phyloP scores from a whole-genome alignment of 495 filamentous ascomycete species.

The Jackrogersella multiformis region DNA sequence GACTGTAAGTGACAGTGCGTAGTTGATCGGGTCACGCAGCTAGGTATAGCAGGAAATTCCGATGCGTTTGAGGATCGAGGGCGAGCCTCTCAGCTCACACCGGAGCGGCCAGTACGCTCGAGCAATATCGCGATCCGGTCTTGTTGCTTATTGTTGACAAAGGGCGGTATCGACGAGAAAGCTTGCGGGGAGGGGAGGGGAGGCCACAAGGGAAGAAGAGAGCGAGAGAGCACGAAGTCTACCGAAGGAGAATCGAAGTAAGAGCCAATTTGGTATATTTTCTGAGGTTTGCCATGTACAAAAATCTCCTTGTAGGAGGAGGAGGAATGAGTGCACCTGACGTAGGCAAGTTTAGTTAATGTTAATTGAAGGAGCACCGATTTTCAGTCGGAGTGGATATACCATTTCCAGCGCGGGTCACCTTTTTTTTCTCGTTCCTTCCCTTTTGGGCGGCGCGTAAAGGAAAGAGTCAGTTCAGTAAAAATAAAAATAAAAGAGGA shows the following conservation, averaged over 20 bases:
- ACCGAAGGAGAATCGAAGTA: not conserved
- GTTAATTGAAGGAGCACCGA: conserved; percentile 18
- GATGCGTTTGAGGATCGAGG: conserved; percentile 25
- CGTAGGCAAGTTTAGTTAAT: conserved; percentile 3
- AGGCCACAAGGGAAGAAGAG: conserved; percentile 6
- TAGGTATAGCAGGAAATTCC: conserved; percentile 3
- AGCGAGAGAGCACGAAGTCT: conserved; percentile 19
- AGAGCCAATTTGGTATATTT: conserved; percentile 7
- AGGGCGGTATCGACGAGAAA: conserved; percentile 33
- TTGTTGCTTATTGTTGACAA: conserved; percentile 25
- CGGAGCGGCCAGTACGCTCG: conserved; percentile 23
- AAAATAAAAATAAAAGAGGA: no score
- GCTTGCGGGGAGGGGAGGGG: conserved; percentile 27
- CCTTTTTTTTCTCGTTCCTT: conserved; percentile 11
- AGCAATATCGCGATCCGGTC: conserved; percentile 34
- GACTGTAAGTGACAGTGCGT: conserved; percentile 52
- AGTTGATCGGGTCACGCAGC: conserved; percentile 41
- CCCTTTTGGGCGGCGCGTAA: conserved; percentile 36
- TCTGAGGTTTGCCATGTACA: conserved; percentile 14
- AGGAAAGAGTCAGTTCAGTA: conserved; percentile 31
- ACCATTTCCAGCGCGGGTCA: conserved; percentile 35
- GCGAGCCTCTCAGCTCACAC: conserved; percentile 39
- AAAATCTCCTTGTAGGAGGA: conserved; percentile 7
- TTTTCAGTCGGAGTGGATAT: conserved; percentile 38
- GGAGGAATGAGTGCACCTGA: conserved; percentile 3